These are phyloP conservation scores for Auriscalpium microsporum DNA, from an alignment of 768 basidiomycete genomes.

Conservation along the genomic window DNA sequence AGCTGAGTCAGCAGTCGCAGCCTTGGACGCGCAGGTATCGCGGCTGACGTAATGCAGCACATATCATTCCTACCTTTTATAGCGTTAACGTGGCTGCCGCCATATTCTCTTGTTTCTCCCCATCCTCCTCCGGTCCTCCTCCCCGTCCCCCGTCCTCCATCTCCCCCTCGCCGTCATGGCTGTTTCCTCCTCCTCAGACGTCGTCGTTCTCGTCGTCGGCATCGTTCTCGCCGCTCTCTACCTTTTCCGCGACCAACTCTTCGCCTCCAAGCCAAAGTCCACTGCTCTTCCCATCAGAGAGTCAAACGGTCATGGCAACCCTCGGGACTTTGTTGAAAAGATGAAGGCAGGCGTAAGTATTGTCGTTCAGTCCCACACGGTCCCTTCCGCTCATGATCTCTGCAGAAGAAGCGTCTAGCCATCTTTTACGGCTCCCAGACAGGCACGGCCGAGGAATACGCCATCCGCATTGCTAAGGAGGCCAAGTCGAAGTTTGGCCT, in stretches of 20 bases:
- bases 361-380: constrained; percentile 1
- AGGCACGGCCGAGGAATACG: constrained; percentile 97
- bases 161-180: constrained; percentile 35
- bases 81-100: not conserved
- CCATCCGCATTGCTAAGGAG: constrained; percentile 95
- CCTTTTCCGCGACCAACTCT: constrained; percentile 78
- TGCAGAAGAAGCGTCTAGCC: constrained; percentile 89
- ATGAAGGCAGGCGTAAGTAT: constrained; percentile 84
- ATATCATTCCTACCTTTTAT: not conserved
- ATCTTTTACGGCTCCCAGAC: constrained; percentile 99
- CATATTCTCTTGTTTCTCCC: constrained; percentile 3
- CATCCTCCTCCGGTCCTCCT: constrained; percentile 6
- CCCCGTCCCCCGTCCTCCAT: constrained; percentile 7
- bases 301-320: constrained; percentile 67
- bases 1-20: not conserved
- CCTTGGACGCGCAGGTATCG: not conserved
- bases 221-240: constrained; percentile 70
- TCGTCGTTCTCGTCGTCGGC: constrained; percentile 63
- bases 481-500: constrained; percentile 94
- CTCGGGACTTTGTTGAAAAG: constrained; percentile 90
- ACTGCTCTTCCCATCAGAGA: constrained; percentile 30
- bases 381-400: constrained; percentile 2
- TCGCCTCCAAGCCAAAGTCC: constrained; percentile 56
- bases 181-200: constrained; percentile 58
- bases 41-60: too few relatives aligned